Evolutionary conservation across 805 yeast genomes (phyloP).

Genomic region (Brettanomyces naardenensis): DNA sequence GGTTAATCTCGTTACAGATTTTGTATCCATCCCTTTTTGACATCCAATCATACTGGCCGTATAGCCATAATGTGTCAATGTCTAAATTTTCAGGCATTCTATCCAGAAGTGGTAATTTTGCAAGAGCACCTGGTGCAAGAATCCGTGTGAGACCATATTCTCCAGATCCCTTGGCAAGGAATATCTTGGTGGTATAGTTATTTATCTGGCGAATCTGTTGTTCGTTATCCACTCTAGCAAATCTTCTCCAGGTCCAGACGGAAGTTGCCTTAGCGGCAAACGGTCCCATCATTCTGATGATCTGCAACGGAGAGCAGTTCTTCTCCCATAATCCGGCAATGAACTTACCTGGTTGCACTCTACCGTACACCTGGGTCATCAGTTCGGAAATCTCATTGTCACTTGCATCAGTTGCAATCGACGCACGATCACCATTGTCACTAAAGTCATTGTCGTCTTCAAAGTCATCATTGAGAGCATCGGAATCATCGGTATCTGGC

Average conservation of each 20-base stretch:
- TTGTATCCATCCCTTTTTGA: slow-evolving; percentile 49
- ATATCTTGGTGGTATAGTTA: slow-evolving; percentile 44
- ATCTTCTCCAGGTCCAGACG: slow-evolving; percentile 47
- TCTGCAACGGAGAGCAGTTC: slow-evolving; percentile 46
- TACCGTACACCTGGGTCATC: slow-evolving; percentile 22
- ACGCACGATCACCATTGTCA: slow-evolving; percentile 4
- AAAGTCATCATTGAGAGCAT: slow-evolving; percentile 2
- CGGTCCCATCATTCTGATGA: slow-evolving; percentile 46
- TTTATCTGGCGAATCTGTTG: slow-evolving; percentile 36
- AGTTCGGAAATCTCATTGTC: slow-evolving; percentile 2
- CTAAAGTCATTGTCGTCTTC: slow-evolving; percentile 5
- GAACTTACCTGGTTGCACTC: slow-evolving; percentile 27
- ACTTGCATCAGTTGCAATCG: slow-evolving; percentile 6
- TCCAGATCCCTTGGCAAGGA: slow-evolving; percentile 53
- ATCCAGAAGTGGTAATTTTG: slow-evolving; percentile 49
- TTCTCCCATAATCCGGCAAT: slow-evolving; percentile 42
- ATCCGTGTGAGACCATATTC: slow-evolving; percentile 56
- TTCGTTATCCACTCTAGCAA: slow-evolving; percentile 21
- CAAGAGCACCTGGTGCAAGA: slow-evolving; percentile 49
- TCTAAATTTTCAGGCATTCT: slow-evolving; percentile 34
- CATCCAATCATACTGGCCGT: slow-evolving; percentile 73
- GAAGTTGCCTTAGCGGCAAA: slow-evolving; percentile 42
- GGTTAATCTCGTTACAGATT: slow-evolving; percentile 28
- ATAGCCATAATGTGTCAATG: slow-evolving; percentile 48
- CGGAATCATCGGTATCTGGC: slow-evolving; percentile 4